phyloP scores from a whole-genome alignment of 106 monocot genomes.

The Platanthera zijinensis region DNA sequence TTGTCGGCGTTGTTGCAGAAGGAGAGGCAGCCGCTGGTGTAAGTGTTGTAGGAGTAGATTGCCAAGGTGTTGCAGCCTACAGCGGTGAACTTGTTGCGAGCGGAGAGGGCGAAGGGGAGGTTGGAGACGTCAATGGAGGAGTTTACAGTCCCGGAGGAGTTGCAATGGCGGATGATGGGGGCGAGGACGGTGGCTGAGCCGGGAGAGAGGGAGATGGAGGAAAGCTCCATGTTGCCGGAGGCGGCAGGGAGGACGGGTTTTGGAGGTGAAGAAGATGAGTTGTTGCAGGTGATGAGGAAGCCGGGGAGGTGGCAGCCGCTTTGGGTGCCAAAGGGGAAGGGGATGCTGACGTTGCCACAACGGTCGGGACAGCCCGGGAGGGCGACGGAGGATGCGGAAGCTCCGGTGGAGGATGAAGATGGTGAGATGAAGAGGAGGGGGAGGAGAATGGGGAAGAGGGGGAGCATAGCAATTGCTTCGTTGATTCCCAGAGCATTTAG shows the following conservation, averaged over 20 bases:
- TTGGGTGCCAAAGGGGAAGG: constrained; percentile 5
- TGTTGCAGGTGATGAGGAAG: constrained; percentile 1
- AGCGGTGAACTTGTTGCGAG: constrained; percentile 12
- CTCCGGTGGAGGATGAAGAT: not conserved
- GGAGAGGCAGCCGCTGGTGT: constrained; percentile 11
- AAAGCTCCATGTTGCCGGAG: not conserved
- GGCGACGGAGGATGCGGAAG: not conserved
- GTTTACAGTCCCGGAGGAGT: too few relatives aligned
- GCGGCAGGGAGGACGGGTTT: not conserved
- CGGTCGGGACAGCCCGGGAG: not conserved
- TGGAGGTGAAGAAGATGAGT: not conserved
- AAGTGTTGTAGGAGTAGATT: not conserved
- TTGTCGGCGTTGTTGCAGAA: not conserved
- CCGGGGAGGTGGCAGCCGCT: constrained; percentile 4
- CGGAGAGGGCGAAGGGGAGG: constrained; percentile 10
- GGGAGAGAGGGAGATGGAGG: constrained; percentile 2
- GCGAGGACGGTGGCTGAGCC: not conserved
- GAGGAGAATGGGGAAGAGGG: not conserved
- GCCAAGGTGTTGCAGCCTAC: constrained; percentile 14
- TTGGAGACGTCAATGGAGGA: not conserved
- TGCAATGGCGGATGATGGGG: not conserved
- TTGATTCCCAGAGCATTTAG: not conserved
- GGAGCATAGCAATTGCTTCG: not conserved
- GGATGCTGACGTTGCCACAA: constrained; percentile 5
- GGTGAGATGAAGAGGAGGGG: not conserved